phyloP scores from a whole-genome alignment of 345 rosid genomes.

The Gossypium turneri region DNA sequence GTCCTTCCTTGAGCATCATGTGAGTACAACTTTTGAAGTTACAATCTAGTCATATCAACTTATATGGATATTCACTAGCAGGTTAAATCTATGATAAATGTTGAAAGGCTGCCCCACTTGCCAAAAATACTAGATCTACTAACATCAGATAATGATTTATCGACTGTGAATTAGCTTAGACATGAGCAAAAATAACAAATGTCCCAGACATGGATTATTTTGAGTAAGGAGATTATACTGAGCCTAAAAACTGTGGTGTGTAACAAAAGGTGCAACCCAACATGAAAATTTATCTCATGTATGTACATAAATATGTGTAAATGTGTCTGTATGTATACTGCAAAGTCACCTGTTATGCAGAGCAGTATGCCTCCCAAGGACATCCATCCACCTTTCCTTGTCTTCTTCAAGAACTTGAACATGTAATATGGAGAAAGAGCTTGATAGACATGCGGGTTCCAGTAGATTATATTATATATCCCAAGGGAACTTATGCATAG shows the following conservation, averaged over 20 bases:
- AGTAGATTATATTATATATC: conserved; percentile 73
- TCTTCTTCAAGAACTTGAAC: conserved; percentile 96
- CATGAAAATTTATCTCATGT: not conserved
- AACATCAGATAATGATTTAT: no score
- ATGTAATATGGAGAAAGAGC: conserved; percentile 97
- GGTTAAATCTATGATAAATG: not conserved
- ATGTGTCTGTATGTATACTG: not conserved
- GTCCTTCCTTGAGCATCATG: not conserved
- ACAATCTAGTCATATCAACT: not conserved
- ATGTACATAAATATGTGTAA: no score
- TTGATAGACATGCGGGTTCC: conserved; percentile 83
- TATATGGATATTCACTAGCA: not conserved
- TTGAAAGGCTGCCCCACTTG: conserved; percentile 2
- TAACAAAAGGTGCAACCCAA: not conserved
- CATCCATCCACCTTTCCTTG: conserved; percentile 94
- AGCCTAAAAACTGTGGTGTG: not conserved
- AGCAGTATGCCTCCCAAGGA: conserved; percentile 92
- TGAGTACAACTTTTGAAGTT: no score
- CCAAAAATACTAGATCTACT: not conserved
- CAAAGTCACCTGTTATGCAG: conserved; percentile 81
- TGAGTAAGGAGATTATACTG: not conserved
- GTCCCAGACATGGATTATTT: not conserved
- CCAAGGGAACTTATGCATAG: conserved; percentile 90
- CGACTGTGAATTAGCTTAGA: not conserved
- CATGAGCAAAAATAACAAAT: not conserved